A percentile compares a stretch with the other conserved stretches of the same genome.
Evolutionary conservation across 2,329 filamentous ascomycete genomes (phyloP).

Genomic region (Xylariaceae sp.): DNA sequence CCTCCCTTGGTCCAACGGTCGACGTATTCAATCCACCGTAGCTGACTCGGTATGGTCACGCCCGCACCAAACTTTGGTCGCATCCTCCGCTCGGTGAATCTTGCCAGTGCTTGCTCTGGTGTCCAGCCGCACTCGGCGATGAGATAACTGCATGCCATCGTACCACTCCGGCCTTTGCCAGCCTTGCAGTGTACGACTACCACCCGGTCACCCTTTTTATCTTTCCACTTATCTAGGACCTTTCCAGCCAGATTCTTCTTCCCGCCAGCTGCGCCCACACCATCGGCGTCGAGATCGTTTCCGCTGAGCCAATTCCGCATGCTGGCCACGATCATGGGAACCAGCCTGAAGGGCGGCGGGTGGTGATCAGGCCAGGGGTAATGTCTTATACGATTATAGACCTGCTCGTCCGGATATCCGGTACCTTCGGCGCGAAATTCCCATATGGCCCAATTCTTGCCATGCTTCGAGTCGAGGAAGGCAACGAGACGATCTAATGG

Average conservation of each 20-base stretch:
- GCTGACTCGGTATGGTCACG: slow-evolving; percentile 89
- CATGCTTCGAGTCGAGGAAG: slow-evolving; percentile 87
- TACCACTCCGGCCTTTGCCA: slow-evolving; percentile 91
- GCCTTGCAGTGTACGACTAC: slow-evolving; percentile 97
- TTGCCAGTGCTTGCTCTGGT: slow-evolving; percentile 53
- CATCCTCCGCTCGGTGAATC: slow-evolving; percentile 84
- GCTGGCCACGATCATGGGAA: slow-evolving; percentile 86
- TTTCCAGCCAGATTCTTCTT: slow-evolving; percentile 29
- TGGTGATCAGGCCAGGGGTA: slow-evolving; percentile 98
- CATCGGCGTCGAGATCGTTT: slow-evolving; percentile 44
- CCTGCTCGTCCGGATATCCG: slow-evolving; percentile 88
- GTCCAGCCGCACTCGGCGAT: slow-evolving; percentile 78
- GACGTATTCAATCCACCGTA: slow-evolving; percentile 86
- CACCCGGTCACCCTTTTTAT: slow-evolving; percentile 58
- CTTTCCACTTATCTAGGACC: slow-evolving; percentile 37
- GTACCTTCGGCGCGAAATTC: slow-evolving; percentile 97
- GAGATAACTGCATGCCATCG: slow-evolving; percentile 83
- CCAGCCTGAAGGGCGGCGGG: slow-evolving; percentile 86
- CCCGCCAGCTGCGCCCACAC: slow-evolving; percentile 13
- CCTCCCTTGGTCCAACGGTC: slow-evolving; percentile 77
- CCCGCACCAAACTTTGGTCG: slow-evolving; percentile 84
- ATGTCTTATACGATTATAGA: slow-evolving; percentile 83
- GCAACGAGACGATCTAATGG: slow-evolving; percentile 83
- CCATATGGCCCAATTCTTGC: slow-evolving; percentile 89
- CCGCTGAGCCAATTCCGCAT: slow-evolving; percentile 86